A percentile compares a stretch with the other conserved stretches of the same genome.
Conservation (phyloP, 2,329 filamentous ascomycete genomes). For the Phialocephala subalpina region DNA sequence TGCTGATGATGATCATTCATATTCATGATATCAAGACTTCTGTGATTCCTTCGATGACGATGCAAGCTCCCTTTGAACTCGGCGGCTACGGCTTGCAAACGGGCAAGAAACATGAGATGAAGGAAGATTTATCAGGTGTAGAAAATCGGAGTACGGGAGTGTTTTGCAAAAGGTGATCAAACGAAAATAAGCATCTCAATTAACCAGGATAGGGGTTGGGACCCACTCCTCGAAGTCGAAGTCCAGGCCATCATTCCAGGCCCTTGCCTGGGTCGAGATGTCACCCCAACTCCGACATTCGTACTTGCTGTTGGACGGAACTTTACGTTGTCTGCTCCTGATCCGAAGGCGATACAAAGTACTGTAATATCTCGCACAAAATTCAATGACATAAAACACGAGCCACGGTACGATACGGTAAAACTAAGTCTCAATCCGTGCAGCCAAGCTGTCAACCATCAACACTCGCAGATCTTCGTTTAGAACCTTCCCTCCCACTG, state of each 20-base stretch:
- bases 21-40: no score
- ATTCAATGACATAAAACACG: background rate
- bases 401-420: background rate
- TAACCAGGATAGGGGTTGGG: background rate
- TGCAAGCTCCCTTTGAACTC: background rate
- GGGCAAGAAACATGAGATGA: slow-evolving; percentile 6
- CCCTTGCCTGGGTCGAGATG: background rate
- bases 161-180: slow-evolving; percentile 3
- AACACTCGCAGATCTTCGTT: background rate
- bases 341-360: background rate
- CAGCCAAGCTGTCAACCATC: background rate
- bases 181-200: background rate
- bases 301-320: background rate
- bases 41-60: background rate
- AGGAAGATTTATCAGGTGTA: background rate
- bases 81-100: no score
- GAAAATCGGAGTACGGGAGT: background rate
- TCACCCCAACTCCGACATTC: background rate
- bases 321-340: background rate
- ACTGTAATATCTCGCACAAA: no score
- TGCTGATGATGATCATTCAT: background rate
- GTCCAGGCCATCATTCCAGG: background rate
- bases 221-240: background rate
- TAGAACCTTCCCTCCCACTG: background rate
- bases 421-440: background rate